A percentile compares a stretch with the other conserved stretches of the same genome.
Evolutionary conservation across 305 asterid species (phyloP).

Genomic region (Fraxinus sp.): DNA sequence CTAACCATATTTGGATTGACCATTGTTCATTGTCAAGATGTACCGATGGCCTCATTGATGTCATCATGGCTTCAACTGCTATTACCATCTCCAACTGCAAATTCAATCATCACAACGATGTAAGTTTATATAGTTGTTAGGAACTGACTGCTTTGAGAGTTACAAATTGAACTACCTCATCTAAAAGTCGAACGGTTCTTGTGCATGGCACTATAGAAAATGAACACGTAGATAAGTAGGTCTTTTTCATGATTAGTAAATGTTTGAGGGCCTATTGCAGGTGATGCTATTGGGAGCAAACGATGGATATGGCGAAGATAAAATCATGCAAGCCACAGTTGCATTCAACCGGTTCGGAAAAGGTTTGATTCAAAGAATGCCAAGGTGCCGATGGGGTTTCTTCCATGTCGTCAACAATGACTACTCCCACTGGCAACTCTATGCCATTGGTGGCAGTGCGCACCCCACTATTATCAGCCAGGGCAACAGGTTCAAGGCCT

Average conservation of each 20-base stretch:
- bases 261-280: constrained; percentile 15
- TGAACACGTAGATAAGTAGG: background rate
- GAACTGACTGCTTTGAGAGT: background rate
- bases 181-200: background rate
- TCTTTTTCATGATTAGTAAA: background rate
- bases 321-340: constrained; percentile 41
- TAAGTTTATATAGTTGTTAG: constrained; percentile 31
- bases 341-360: constrained; percentile 43
- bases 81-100: constrained; percentile 75
- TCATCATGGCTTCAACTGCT: constrained; percentile 63
- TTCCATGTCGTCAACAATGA: constrained; percentile 48
- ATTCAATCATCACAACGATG: constrained; percentile 65
- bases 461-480: constrained; percentile 49
- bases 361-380: constrained; percentile 48
- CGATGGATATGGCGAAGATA: constrained; percentile 36
- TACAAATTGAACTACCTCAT: background rate
- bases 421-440: constrained; percentile 41
- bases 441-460: constrained; percentile 46
- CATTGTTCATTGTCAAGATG: constrained; percentile 46
- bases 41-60: constrained; percentile 64
- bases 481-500: constrained; percentile 46
- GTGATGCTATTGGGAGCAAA: constrained; percentile 45
- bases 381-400: constrained; percentile 47
- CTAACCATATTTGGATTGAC: constrained; percentile 63
- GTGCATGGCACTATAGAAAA: background rate